Evolutionary conservation across 805 yeast genomes (phyloP).

Genomic region (Wickerhamomyces xylosicus): DNA sequence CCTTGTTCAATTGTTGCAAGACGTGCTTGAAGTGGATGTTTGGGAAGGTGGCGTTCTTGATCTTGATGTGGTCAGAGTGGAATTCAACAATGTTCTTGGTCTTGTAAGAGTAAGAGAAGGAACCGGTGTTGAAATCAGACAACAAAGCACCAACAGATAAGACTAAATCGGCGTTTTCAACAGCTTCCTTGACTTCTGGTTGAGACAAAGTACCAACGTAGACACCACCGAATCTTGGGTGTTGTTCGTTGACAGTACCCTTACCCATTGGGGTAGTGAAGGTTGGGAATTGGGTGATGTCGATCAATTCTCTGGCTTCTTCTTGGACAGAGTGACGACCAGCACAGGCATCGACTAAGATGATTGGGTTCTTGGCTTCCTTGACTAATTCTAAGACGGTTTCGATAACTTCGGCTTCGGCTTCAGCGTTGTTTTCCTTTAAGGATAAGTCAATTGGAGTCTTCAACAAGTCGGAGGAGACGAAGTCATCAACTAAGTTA

Average conservation of each 20-base stretch:
- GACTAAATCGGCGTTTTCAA: conserved; percentile 62
- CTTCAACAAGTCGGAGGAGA: conserved; percentile 43
- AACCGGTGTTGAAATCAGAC: too few species aligned
- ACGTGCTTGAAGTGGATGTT: conserved; percentile 57
- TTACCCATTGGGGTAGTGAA: conserved; percentile 87
- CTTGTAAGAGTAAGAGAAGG: conserved; percentile 63
- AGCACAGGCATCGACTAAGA: conserved; percentile 80
- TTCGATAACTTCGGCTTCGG: conserved; percentile 51
- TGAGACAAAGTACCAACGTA: conserved; percentile 75
- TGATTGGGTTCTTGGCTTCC: conserved; percentile 53
- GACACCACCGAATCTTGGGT: conserved; percentile 72
- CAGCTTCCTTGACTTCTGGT: too few species aligned
- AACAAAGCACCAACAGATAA: conserved; percentile 70
- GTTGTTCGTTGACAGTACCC: conserved; percentile 59
- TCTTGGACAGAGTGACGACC: conserved; percentile 55
- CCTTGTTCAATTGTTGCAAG: conserved; percentile 29
- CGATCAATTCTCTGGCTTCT: conserved; percentile 50
- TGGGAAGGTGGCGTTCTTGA: conserved; percentile 55
- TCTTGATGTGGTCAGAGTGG: conserved; percentile 57
- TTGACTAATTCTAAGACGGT: conserved; percentile 37
- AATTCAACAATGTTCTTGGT: conserved; percentile 62
- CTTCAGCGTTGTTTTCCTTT: conserved; percentile 44
- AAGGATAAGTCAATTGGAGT: conserved; percentile 52
- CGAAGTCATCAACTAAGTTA: conserved; percentile 54
- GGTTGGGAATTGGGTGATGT: conserved; percentile 62